Conservation (phyloP, 129 eudicot species). For the Dittrichia graveolens region DNA sequence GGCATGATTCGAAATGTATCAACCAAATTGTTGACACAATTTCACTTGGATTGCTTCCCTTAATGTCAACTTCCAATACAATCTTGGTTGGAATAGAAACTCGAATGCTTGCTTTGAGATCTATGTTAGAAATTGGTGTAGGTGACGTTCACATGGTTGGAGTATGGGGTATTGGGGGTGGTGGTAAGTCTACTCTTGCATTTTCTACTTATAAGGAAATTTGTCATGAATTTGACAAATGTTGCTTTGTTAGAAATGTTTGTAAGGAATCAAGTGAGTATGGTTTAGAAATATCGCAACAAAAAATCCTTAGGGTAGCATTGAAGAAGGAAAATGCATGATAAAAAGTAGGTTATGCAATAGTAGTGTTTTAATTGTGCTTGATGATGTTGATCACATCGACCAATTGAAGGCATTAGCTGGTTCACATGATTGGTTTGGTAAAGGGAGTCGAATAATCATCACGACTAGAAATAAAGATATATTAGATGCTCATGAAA, state of each 20-base stretch:
- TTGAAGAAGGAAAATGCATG: not conserved
- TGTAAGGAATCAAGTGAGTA: not conserved
- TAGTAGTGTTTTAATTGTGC: constrained; percentile 26
- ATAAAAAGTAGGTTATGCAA: not conserved
- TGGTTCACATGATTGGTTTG: constrained; percentile 34
- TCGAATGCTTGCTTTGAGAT: not conserved
- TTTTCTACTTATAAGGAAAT: constrained; percentile 25
- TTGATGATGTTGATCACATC: constrained; percentile 29
- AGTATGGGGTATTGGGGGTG: constrained; percentile 29
- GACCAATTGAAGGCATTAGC: constrained; percentile 26
- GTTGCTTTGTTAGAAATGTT: constrained; percentile 15
- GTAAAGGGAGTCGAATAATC: constrained; percentile 27
- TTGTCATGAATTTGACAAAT: constrained; percentile 18
- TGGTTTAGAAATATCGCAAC: constrained; percentile 19
- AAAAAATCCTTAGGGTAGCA: constrained; percentile 7
- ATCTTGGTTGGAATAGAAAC: constrained; percentile 15
- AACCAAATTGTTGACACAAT: not conserved
- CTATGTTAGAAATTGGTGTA: constrained; percentile 13
- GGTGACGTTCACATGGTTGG: constrained; percentile 26
- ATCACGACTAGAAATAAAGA: constrained; percentile 28
- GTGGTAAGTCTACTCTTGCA: constrained; percentile 38
- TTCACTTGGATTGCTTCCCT: not conserved
- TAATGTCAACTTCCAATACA: not conserved
- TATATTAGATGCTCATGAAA: not conserved
- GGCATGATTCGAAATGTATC: constrained; percentile 17